Conservation (phyloP, 129 eudicot genomes). For the Pittosporum tobira region DNA sequence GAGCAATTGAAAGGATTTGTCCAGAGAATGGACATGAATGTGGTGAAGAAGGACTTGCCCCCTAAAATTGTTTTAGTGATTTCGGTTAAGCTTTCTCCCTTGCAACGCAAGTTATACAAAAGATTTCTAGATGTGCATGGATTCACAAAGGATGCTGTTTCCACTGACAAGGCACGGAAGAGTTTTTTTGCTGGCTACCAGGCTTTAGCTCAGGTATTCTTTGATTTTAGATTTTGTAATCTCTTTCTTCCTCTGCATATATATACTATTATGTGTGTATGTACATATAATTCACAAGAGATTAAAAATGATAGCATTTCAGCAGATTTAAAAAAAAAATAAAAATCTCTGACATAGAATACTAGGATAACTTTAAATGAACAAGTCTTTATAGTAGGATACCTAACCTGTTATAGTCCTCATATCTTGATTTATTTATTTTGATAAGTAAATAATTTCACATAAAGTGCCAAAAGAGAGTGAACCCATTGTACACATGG, state of each 20-base stretch:
- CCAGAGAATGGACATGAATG: constrained; percentile 96
- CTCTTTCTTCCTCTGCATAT: constrained; percentile 8
- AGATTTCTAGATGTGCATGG: constrained; percentile 94
- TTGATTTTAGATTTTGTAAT: too few species aligned
- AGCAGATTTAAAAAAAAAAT: too few species aligned
- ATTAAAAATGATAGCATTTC: too few species aligned
- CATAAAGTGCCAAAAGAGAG: too few species aligned
- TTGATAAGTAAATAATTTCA: too few species aligned
- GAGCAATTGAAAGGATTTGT: constrained; percentile 93
- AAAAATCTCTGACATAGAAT: too few species aligned
- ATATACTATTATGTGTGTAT: not conserved
- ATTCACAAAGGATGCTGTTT: constrained; percentile 51
- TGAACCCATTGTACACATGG: too few species aligned
- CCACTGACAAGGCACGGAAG: constrained; percentile 59
- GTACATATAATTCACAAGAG: not conserved
- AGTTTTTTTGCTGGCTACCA: constrained; percentile 83
- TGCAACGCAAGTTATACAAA: constrained; percentile 70
- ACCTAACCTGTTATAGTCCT: too few species aligned
- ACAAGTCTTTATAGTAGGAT: too few species aligned
- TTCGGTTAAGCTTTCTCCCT: constrained; percentile 80
- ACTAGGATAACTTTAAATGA: too few species aligned
- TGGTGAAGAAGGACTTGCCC: constrained; percentile 88
- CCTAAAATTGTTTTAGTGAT: constrained; percentile 91
- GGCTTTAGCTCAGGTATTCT: constrained; percentile 93
- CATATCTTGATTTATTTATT: too few species aligned